Base-by-base conservation (phyloP, 371 early-diverging fungal species). In the Mortierella sp. region DNA sequence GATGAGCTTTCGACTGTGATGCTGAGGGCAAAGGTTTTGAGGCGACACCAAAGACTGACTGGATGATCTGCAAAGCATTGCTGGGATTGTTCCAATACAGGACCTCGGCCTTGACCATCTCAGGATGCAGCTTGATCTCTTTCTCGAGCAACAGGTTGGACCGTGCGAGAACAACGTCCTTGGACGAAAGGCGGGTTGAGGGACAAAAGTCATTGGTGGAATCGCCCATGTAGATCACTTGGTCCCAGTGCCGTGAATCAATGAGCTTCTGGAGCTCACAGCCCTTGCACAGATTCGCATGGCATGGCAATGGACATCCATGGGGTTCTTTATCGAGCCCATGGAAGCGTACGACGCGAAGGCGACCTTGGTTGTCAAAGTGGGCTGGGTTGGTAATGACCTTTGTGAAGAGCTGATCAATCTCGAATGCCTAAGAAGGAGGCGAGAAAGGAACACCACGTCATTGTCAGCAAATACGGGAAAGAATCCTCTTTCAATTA, bases 231-330 rank as follows among this genome's bases (percentile, higher is more conserved):
- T 88, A 90, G 10, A 88, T 45, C 27, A 88, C 71, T 24, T 80
- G 63, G n/a, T 83, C 80, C 70, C 83, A 86, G 1, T 53, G 0
- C 4, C 62, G 54, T 1, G 58, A 34, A 51, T 69, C 64, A 14
- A 78, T 78, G 53, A 78, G 25, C 29, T 63, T 67, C 46, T 78
- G 70, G 14, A 78, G 31, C 56, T 71, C 69, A 8, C 52, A 58
- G 73, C 90, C 93, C 79, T 94, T 93, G 68, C 94, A 94, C 19
- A 94, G 80, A 60, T 94, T 94, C 17, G 84, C 70, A 1, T 87
- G 79, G 58, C 94, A 94, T 25, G 85, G 74, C 41, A 85, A 82
- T 9, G 80, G 62, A 67, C 93, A 94, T 16, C 80, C 66, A 57
- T 92, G 93, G 14, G 82, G 87, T 6, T 78, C 68, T 8, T 69